Base-by-base conservation (phyloP, 2,329 filamentous ascomycete genomes). In the Scedosporium dehoogii region DNA sequence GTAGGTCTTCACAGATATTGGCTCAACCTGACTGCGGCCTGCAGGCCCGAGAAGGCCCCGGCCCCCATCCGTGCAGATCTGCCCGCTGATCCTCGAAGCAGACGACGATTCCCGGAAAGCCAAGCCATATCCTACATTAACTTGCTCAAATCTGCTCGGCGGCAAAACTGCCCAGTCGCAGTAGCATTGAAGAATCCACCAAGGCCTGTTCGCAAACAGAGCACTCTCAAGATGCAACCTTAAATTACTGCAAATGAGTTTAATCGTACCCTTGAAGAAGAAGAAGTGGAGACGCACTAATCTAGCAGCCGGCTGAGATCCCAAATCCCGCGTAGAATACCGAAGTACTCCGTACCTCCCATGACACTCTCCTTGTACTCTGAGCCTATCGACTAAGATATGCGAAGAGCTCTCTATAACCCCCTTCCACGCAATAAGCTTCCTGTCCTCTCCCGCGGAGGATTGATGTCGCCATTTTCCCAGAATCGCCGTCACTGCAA, bases 61-160 rank as follows among this genome's bases (percentile, higher is more conserved):
- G 18, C 16, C 18, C 44, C 2, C 5, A 21, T 48, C n/a, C 44
- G 18, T 21, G 44, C 44, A 48, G 2, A 21, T 48, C 44, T 7
- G 18, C 44, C 1, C n/a, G 44, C 4, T 9, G 44, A 48, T 18
- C 44, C 18, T 21, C 7, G 44, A 48, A 48, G n/a, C 1, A 48
- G 44, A 14, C 9, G 44, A 48, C 21, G 18, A 23, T 55, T 23
- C 23, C 23, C 18, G 12, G 51, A 21, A 6, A 27, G 51, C 51
- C 51, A 55, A 55, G 51, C 4, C 21, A 14, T 55, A 14, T 55
- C 23, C 23, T 55, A 14, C 12, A 14, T 55, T 23, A 55, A 55
- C 51, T 23, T 55, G 51, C 51, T 55, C 51, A 55, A 55, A 55
- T 27, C 51, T 55, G 51, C 51, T 55, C 51, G 51, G 51, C 51